Evolutionary conservation across 345 rosid genomes (phyloP).

Genomic region (Lepidium africanum): DNA sequence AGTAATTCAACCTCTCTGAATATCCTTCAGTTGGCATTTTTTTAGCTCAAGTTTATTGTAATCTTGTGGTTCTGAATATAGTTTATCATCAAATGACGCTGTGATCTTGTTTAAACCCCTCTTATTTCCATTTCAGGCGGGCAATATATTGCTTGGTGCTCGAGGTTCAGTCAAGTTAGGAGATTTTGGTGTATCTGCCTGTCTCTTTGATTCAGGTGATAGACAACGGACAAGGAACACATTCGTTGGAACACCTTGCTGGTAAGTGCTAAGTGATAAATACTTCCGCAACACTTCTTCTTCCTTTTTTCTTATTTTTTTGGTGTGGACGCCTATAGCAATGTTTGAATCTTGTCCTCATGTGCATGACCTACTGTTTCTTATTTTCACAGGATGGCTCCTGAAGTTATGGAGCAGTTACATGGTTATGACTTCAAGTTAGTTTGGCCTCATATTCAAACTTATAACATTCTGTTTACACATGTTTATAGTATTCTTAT

Average conservation of each 20-base stretch:
- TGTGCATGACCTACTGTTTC: not conserved
- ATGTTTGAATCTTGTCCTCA: not conserved
- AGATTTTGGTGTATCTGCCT: conserved; percentile 96
- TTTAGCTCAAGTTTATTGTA: not conserved
- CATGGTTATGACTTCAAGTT: conserved; percentile 98
- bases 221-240: conserved; percentile 97
- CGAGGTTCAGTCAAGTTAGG: conserved; percentile 86
- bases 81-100: not conserved
- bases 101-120: not conserved
- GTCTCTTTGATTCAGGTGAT: conserved; percentile 97
- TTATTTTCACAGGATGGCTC: conserved; percentile 83
- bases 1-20: conserved; percentile 12
- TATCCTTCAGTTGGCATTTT: not conserved
- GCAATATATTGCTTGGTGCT: conserved; percentile 76
- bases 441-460: conserved; percentile 12
- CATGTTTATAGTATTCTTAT: conserved; percentile 16
- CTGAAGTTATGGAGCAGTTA: conserved; percentile 98
- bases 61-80: not conserved
- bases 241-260: conserved; percentile 99
- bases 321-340: not conserved
- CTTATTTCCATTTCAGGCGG: conserved; percentile 51
- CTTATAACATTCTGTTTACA: conserved; percentile 9
- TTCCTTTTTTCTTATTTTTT: not conserved
- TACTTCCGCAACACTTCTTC: not conserved
- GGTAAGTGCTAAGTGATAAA: conserved; percentile 39